Evolutionary conservation across 2,329 filamentous ascomycete genomes (phyloP), one percentile per base, ranked within the genome.

Genomic region (Nannizziopsis barbatae): DNA sequence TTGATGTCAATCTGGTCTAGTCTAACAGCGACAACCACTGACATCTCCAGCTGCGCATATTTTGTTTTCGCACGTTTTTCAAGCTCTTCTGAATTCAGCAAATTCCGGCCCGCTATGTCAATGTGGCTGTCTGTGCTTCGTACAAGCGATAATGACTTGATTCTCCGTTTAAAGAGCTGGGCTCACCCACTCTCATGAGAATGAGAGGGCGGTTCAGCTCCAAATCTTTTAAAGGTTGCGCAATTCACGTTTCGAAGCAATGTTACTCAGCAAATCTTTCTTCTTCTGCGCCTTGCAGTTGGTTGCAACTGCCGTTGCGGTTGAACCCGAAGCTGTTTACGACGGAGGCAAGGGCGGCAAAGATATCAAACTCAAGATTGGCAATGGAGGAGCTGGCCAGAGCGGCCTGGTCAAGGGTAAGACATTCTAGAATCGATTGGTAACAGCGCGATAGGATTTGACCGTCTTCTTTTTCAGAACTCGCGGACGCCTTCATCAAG

Each of bases 401-500:
- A 62, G 57, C 5, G 61, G 62, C 7, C 45, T 66, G 11, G 54
- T 65, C 1, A 45, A 55, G 20, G 55, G 55, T 58, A 45, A 14
- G 31, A 35, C 2, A 12, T 18, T 2, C n/a, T 8, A 42, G 9
- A 6, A 22, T n/a, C 1, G 2, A 27, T 37, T 33, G 12, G 12
- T 39, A 8, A 31, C n/a, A 15, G 20, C 15, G 5, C 2, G 22
- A 36, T 32, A 17, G 17, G 14, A 7, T 8, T n/a, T 37, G 31
- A 9, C 17, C 10, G 39, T 15, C 12, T 31, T 8, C 22, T 42
- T 10, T 8, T 5, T 39, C 42, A 62, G 65, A 52, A 2, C 59
- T 71, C 11, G 64, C 65, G 12, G 59, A 69, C 45, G 57, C 53
- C 1, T 70, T 67, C 50, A 69, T 70, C 22, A 40, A 62, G 39